Percentiles rank a stretch among this genome's conserved stretches.
Conservation (phyloP, 2,329 filamentous ascomycete species). For the Penicillium thymicola region DNA sequence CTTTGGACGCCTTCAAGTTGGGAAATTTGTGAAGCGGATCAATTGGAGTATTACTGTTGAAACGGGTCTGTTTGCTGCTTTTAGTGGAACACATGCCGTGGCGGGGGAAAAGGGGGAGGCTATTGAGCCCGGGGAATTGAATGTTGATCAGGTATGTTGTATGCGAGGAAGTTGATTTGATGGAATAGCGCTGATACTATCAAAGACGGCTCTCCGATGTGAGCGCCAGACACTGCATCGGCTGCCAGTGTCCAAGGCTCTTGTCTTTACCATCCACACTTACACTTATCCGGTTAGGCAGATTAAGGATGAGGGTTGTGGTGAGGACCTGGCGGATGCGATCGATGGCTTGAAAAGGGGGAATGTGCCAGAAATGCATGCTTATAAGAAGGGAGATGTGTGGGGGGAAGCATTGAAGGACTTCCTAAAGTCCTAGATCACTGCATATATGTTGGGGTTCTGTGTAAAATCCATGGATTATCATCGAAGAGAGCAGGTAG, state of each 20-base stretch:
- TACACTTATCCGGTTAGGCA: slow-evolving; percentile 56
- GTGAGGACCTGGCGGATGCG: slow-evolving; percentile 52
- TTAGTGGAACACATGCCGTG: slow-evolving; percentile 35
- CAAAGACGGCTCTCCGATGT: slow-evolving; percentile 49
- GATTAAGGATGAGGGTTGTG: slow-evolving; percentile 56
- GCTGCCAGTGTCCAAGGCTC: slow-evolving; percentile 50
- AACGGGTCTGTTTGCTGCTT: slow-evolving; percentile 41
- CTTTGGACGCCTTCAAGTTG: slow-evolving; percentile 54
- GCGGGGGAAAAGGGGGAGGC: slow-evolving; percentile 15
- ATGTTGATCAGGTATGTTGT: slow-evolving; percentile 45
- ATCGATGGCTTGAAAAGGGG: slow-evolving; percentile 59
- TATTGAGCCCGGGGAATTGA: slow-evolving; percentile 36
- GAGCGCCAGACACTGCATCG: slow-evolving; percentile 63
- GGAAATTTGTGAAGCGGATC: slow-evolving; percentile 53
- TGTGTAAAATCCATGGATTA: neutral
- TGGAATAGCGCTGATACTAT: slow-evolving; percentile 8
- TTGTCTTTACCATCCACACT: slow-evolving; percentile 63
- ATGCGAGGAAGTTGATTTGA: neutral
- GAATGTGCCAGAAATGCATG: slow-evolving; percentile 55
- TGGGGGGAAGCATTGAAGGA: slow-evolving; percentile 56
- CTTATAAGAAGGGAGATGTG: slow-evolving; percentile 57
- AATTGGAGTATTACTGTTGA: slow-evolving; percentile 50
- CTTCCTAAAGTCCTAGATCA: slow-evolving; percentile 41
- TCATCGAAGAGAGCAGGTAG: too few relatives aligned
- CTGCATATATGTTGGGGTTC: neutral